Base-by-base conservation (phyloP, 2,329 filamentous ascomycete species). In the Orbilia quercus region DNA sequence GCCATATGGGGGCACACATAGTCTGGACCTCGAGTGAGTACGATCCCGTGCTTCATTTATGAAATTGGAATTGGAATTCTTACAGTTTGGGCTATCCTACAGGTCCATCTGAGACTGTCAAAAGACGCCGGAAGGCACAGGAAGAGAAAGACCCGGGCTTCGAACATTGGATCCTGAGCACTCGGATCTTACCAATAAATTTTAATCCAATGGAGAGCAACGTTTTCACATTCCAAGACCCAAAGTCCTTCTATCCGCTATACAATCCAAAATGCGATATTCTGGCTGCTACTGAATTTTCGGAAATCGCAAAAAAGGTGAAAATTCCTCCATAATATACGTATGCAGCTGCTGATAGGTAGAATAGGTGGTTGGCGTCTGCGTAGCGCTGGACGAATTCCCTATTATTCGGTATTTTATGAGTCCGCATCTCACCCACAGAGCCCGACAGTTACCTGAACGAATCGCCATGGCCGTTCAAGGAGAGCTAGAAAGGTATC, bases 401-500 rank as follows among this genome's bases (percentile, higher is more conserved):
- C 95, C 95, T 5, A 90, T 91, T 76, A 91, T 99, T 73, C 89
- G 95, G 78, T 99, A 96, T 82, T 97, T 95, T 81, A 87, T 87
- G 76, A 85, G 82, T 74, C 76, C 80, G 66, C 86, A 87, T 65
- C 87, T 91, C 3, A 86, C 86, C 9, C 93, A 99, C 80, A 92
- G 98, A 81, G 95, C 95, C 40, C 88, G 87, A 77, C 92, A 98
- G 5, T 83, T 99, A 22, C 96, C 90, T 80, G 88, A 89, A 14
- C 92, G 97, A 79, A 85, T 99, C 60, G 95, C 95, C 6, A 88
- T 91, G 31, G 96, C 97, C 78, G 88, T 97, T 0, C 94, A 97
- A 79, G 89, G 93, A 63, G 92, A 97, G 80, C 84, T 99, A 9
- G 94, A 99, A 80, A 86, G 89, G 76, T 97, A 96, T 80, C 90